Conservation (phyloP, 345 rosid genomes). For the Gossypioides kirkii region DNA sequence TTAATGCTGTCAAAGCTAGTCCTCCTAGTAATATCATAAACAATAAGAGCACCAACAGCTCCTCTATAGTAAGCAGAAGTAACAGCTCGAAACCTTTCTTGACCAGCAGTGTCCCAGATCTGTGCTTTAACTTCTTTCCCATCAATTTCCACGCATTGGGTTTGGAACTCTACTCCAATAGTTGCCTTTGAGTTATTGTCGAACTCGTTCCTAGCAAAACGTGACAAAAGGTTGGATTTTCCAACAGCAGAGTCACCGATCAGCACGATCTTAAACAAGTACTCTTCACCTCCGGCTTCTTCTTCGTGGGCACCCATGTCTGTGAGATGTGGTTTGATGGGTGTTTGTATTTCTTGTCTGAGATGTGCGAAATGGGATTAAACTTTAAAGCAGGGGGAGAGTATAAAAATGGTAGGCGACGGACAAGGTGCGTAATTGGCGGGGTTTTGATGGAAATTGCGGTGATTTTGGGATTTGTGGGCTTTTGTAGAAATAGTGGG, state of each 20-base stretch:
- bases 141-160: slow-evolving; percentile 72
- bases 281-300: slow-evolving; percentile 52
- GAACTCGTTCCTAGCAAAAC: slow-evolving; percentile 82
- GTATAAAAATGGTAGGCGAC: slow-evolving; percentile 20
- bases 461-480: neutral
- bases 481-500: neutral
- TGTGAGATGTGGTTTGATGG: neutral
- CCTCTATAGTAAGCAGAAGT: slow-evolving; percentile 96
- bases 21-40: slow-evolving; percentile 75
- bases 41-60: slow-evolving; percentile 87
- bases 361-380: neutral
- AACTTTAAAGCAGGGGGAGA: slow-evolving; percentile 11
- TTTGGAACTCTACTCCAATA: slow-evolving; percentile 91
- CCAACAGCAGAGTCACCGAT: slow-evolving; percentile 97
- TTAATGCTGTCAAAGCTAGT: slow-evolving; percentile 73
- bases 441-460: slow-evolving; percentile 19
- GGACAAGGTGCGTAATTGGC: slow-evolving; percentile 53
- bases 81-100: slow-evolving; percentile 91
- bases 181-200: slow-evolving; percentile 88
- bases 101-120: slow-evolving; percentile 99
- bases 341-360: neutral
- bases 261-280: slow-evolving; percentile 81
- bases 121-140: slow-evolving; percentile 90
- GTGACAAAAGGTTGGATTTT: slow-evolving; percentile 73
- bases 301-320: slow-evolving; percentile 42